phyloP scores from a whole-genome alignment of 2,329 filamentous ascomycete species.

The Talaromyces islandicus region DNA sequence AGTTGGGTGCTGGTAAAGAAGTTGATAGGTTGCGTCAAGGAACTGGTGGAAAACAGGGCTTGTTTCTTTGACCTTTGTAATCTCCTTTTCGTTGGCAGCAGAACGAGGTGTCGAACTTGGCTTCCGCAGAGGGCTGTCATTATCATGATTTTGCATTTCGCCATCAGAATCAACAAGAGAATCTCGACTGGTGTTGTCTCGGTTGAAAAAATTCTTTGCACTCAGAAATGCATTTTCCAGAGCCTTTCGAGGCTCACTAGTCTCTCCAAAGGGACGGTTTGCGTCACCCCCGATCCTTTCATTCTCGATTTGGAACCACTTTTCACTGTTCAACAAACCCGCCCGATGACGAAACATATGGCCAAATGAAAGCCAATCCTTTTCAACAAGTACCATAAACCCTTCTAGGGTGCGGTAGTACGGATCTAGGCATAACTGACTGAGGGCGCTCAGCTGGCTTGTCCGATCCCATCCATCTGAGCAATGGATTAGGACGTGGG shows the following conservation, averaged over 20 bases:
- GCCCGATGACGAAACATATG: slow-evolving; percentile 96
- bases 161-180: slow-evolving; percentile 58
- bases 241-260: slow-evolving; percentile 56
- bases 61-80: slow-evolving; percentile 77
- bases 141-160: slow-evolving; percentile 45
- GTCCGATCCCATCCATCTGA: slow-evolving; percentile 98
- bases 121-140: slow-evolving; percentile 37
- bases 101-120: slow-evolving; percentile 25
- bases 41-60: slow-evolving; percentile 98
- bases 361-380: slow-evolving; percentile 96
- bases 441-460: slow-evolving; percentile 83
- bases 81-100: slow-evolving; percentile 52
- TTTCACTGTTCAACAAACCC: slow-evolving; percentile 80
- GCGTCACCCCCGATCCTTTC: slow-evolving; percentile 61
- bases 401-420: slow-evolving; percentile 92
- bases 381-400: slow-evolving; percentile 90
- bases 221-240: slow-evolving; percentile 80
- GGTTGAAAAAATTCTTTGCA: slow-evolving; percentile 85
- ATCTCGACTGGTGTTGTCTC: slow-evolving; percentile 63
- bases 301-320: slow-evolving; percentile 86
- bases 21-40: slow-evolving; percentile 86
- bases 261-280: slow-evolving; percentile 34
- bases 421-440: slow-evolving; percentile 89
- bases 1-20: slow-evolving; percentile 75
- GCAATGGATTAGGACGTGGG: slow-evolving; percentile 93